Base-by-base conservation (phyloP, 2,329 filamentous ascomycete species). In the Penicillium italicum region DNA sequence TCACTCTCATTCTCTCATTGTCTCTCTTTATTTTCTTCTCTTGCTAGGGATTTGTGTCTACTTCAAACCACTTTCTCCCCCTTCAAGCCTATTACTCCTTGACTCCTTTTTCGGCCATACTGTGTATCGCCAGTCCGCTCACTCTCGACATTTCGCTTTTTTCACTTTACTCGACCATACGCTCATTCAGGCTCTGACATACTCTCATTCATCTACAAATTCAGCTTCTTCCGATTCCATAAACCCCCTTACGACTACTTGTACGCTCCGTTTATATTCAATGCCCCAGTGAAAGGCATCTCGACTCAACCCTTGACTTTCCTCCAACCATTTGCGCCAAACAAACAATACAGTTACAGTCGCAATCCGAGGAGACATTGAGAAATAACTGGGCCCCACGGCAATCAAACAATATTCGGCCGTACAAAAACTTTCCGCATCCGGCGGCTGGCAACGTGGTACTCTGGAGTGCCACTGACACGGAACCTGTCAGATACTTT, bases 101-200 rank as follows among this genome's bases (percentile, higher is more conserved):
- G 46, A 55, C 53, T 50, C 51, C 51, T 60, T 60, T 56, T 52
- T 50, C 42, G 64, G 63, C 62, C 58, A 68, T 68, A 69, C 69
- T 69, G 67, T 65, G 66, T 71, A 57, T 57, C 62, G 68, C 68
- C 69, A 56, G 63, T 64, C 59, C 69, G 50, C 63, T 72, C 69
- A 62, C 64, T 71, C 62, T 52, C 48, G 41, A 59, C 52, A 36
- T 40, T 49, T 49, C 44, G 49, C 56, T 53, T 42, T 55, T 50
- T 50, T 59, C 50, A 31, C 36, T 56, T 34, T 47, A 22, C 41
- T 26, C 33, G 24, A 33, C 36, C 38, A n/a, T 34, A 55, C 61
- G 57, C 26, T 66, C 63, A 34, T 62, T 62, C 58, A 57, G 58
- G 36, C 52, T 28, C 44, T 33, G 42, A 53, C 31, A 52, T 50